Percentiles rank a stretch among this genome's conserved stretches.
These are phyloP conservation scores for Cryptosporidium ubiquitum DNA, from an alignment of 169 alveolate genomes.

Conservation along the genomic window DNA sequence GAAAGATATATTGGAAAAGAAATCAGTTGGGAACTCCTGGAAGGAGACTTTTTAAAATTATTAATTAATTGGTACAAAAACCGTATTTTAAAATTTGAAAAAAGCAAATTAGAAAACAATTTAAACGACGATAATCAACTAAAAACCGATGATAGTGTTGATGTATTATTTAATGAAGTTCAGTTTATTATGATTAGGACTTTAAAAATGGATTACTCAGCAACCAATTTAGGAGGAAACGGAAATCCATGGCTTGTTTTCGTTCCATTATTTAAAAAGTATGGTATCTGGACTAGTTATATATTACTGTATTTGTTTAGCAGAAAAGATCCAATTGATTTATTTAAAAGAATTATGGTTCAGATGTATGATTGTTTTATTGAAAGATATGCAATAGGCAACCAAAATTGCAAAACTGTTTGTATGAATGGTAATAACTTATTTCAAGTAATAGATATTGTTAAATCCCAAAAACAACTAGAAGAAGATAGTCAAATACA, in stretches of 20 bases:
- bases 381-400: background rate
- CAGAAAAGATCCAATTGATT: constrained; percentile 9
- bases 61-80: constrained; percentile 25
- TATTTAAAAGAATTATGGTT: constrained; percentile 20
- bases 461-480: constrained; percentile 3
- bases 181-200: constrained; percentile 49
- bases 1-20: constrained; percentile 7
- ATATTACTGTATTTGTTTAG: constrained; percentile 25
- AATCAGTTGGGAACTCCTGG: background rate
- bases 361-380: background rate
- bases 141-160: background rate
- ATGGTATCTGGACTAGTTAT: constrained; percentile 50
- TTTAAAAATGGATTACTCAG: background rate
- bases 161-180: background rate
- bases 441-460: background rate
- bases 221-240: background rate
- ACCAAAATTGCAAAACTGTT: background rate
- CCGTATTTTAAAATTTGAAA: background rate
- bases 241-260: constrained; percentile 47
- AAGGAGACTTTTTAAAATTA: background rate
- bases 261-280: constrained; percentile 42
- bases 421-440: background rate
- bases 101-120: background rate
- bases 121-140: background rate
- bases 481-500: constrained; percentile 9